These are phyloP conservation scores for Megacollybia marginata DNA, from an alignment of 768 basidiomycete genomes.

Conservation along the genomic window DNA sequence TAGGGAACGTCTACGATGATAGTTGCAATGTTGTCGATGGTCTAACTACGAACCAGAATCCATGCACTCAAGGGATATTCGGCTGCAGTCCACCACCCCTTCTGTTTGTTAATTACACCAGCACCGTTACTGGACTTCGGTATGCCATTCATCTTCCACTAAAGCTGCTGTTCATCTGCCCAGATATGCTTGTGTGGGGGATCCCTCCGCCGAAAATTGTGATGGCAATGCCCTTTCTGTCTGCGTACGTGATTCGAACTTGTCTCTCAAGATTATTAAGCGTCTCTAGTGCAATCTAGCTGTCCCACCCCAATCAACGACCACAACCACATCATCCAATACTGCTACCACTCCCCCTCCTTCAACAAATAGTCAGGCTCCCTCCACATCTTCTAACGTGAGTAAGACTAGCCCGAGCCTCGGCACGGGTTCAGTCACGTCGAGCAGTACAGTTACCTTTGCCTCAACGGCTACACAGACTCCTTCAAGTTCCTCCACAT, in stretches of 20 bases:
- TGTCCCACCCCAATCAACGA: no score
- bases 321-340: no score
- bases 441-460: no score
- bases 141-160: constrained; percentile 3
- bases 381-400: no score
- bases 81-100: constrained; percentile 20
- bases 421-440: no score
- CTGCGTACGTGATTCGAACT: constrained; percentile 14
- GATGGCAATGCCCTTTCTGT: constrained; percentile 18
- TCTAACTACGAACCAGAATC: constrained; percentile 20
- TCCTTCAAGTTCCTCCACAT: no score
- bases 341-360: no score
- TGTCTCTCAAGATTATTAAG: no score
- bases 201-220: constrained; percentile 19
- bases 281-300: no score
- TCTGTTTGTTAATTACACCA: constrained; percentile 20
- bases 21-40: constrained; percentile 20
- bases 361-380: no score
- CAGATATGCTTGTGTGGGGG: constrained; percentile 21
- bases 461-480: no score
- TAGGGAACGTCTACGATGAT: constrained; percentile 23
- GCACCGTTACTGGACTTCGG: constrained; percentile 15
- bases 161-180: background rate
- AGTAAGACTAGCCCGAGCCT: no score
- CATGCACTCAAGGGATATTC: constrained; percentile 22